Conservation (phyloP, 495 filamentous ascomycete species). For the Aspergillus bridgeri region DNA sequence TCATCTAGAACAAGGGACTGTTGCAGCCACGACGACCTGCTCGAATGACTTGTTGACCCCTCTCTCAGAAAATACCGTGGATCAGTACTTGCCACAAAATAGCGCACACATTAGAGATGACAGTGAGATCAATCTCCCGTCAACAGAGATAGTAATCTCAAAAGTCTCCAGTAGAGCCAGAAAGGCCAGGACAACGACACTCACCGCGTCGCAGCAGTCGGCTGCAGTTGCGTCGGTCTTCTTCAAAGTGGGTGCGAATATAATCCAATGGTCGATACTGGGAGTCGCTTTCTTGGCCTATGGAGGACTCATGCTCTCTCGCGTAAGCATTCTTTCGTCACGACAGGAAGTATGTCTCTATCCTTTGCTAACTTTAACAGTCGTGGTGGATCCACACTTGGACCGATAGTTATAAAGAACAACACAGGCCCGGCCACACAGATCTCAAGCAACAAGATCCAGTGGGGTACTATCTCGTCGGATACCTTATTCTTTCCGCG, state of each 20-base stretch:
- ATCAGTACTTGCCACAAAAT: too few relatives aligned
- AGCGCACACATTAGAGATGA: too few relatives aligned
- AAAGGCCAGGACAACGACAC: too few relatives aligned
- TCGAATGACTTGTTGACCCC: constrained; percentile 43
- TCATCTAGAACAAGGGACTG: constrained; percentile 67
- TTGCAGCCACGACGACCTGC: constrained; percentile 57
- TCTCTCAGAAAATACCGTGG: too few relatives aligned
- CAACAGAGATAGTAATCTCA: too few relatives aligned
- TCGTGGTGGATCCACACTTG: constrained; percentile 8
- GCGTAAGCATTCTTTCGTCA: constrained; percentile 12
- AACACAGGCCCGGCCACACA: constrained; percentile 3
- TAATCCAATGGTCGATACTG: background rate
- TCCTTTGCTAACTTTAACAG: constrained; percentile 1
- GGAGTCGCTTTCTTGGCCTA: background rate
- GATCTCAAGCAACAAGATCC: background rate
- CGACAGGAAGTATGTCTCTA: background rate
- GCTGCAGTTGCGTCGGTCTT: background rate
- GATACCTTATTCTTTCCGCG: constrained; percentile 24
- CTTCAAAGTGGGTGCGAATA: background rate
- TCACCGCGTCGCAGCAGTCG: background rate
- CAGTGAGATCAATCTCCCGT: too few relatives aligned
- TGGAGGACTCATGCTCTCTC: constrained; percentile 58
- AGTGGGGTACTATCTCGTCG: constrained; percentile 16
- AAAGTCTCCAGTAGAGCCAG: too few relatives aligned
- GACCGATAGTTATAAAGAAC: constrained; percentile 15